phyloP scores from a whole-genome alignment of 345 rosid species.

The Linum trigynum region DNA sequence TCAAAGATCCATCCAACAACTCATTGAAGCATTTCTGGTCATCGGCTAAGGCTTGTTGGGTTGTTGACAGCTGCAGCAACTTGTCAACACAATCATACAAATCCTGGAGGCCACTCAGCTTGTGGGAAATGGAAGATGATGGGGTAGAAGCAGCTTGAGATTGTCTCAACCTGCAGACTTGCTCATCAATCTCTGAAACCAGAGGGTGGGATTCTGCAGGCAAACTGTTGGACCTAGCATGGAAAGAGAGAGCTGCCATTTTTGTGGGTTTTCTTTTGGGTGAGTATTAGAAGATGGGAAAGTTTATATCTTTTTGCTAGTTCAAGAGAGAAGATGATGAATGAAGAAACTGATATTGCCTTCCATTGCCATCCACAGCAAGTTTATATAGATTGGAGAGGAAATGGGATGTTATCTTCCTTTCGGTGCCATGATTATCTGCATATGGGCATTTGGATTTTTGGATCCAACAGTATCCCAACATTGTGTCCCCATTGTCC shows the following conservation, averaged over 20 bases:
- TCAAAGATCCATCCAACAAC: conserved; percentile 21
- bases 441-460: not conserved
- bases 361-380: not conserved
- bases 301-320: no score
- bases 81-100: conserved; percentile 21
- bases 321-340: not conserved
- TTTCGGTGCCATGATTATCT: no score
- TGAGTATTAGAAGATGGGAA: not conserved
- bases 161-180: conserved; percentile 22
- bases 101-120: conserved; percentile 13
- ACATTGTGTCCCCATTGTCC: not conserved
- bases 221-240: conserved; percentile 29
- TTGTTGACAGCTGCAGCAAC: conserved; percentile 16
- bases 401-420: not conserved
- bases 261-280: not conserved
- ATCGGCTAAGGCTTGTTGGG: conserved; percentile 16
- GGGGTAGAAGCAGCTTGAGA: conserved; percentile 14
- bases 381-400: not conserved
- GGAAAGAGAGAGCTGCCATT: conserved; percentile 15
- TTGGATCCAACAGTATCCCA: not conserved
- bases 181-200: conserved; percentile 22
- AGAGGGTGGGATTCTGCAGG: conserved; percentile 27
- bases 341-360: not conserved
- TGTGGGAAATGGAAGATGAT: conserved; percentile 10
- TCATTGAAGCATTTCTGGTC: conserved; percentile 8